phyloP scores from a whole-genome alignment of 2,329 filamentous ascomycete genomes.

The Pyrenochaeta sp. region DNA sequence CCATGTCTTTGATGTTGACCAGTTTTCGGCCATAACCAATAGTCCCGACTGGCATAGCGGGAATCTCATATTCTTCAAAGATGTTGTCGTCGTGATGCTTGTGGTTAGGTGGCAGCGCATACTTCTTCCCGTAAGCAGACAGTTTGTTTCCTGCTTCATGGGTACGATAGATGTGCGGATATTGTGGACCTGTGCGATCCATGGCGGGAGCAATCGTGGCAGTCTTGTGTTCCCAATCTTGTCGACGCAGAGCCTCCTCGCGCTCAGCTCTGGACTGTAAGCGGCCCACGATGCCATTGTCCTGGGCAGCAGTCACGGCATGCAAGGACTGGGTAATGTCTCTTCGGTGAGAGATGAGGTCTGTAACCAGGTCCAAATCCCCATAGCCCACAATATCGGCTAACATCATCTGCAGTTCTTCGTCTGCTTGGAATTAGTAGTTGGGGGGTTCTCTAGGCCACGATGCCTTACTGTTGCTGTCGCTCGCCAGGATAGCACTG shows the following conservation, averaged over 20 bases:
- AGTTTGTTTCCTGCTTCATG: constrained; percentile 87
- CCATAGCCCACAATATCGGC: constrained; percentile 92
- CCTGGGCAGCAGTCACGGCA: constrained; percentile 40
- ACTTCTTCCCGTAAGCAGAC: constrained; percentile 80
- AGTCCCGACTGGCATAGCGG: constrained; percentile 79
- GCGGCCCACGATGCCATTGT: constrained; percentile 59
- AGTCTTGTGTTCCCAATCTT: constrained; percentile 85
- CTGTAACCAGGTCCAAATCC: constrained; percentile 90
- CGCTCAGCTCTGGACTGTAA: constrained; percentile 79
- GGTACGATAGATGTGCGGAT: constrained; percentile 91
- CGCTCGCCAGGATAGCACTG: constrained; percentile 73
- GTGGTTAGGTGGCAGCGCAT: constrained; percentile 79
- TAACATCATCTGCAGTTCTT: constrained; percentile 88
- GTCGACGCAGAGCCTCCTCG: constrained; percentile 76
- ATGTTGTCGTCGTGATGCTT: constrained; percentile 74
- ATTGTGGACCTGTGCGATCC: constrained; percentile 73
- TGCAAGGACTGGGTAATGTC: constrained; percentile 61
- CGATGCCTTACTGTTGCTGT: constrained; percentile 56
- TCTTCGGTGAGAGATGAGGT: constrained; percentile 79
- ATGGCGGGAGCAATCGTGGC: constrained; percentile 74
- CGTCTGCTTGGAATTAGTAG: constrained; percentile 60
- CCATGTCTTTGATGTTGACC: constrained; percentile 80
- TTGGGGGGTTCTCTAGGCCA: no score
- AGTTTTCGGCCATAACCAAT: constrained; percentile 77
- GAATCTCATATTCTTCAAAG: constrained; percentile 90